Evolutionary conservation across 306 rosid species (phyloP).

Genomic region (Castanea sativa): DNA sequence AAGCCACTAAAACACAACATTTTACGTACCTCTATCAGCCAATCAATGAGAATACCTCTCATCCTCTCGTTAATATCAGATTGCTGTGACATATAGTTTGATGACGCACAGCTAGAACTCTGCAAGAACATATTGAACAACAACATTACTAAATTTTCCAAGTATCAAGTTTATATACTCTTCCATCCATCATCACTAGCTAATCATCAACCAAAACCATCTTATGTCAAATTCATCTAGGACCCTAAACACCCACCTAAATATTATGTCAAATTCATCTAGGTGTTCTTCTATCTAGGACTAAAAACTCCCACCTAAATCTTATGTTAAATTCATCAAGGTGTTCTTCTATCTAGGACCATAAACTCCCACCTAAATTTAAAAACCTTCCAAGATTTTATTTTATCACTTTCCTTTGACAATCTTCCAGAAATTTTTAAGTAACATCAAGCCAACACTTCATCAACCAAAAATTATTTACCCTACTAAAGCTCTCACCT

Average conservation of each 20-base stretch:
- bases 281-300: too few relatives aligned
- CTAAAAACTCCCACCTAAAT: background rate
- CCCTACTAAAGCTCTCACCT: background rate
- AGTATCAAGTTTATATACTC: too few relatives aligned
- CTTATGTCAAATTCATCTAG: background rate
- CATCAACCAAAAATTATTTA: background rate
- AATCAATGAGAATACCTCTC: conserved; percentile 62
- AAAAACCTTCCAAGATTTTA: background rate
- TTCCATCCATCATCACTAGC: background rate
- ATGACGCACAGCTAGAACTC: conserved; percentile 36
- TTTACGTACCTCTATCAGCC: conserved; percentile 58
- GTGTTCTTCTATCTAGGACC: too few relatives aligned
- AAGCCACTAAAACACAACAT: background rate
- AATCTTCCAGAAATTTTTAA: background rate
- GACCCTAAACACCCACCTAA: background rate
- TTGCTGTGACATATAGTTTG: conserved; percentile 47
- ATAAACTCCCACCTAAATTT: background rate
- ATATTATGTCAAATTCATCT: background rate
- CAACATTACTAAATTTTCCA: background rate
- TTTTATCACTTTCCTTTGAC: background rate
- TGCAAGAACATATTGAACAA: conserved; percentile 16
- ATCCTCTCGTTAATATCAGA: conserved; percentile 55
- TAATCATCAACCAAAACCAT: background rate
- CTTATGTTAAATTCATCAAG: background rate
- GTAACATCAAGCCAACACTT: background rate